Percentiles rank a stretch among this genome's conserved stretches.
These are phyloP conservation scores for Puccinia horiana DNA, from an alignment of 1,284 basidiomycete genomes.

Conservation along the genomic window DNA sequence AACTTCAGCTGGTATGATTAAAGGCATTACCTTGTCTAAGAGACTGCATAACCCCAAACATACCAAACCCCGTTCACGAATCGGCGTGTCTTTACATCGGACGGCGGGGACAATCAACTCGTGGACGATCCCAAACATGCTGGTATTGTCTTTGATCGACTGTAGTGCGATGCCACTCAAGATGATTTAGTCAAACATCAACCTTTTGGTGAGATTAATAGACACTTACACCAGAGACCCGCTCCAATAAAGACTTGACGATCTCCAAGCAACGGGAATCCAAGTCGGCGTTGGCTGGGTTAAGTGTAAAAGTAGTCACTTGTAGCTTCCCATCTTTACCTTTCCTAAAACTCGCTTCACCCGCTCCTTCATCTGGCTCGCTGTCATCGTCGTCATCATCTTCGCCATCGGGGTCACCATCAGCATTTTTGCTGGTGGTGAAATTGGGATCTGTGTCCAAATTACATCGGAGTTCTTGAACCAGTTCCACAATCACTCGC, in stretches of 20 bases:
- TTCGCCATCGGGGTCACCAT: constrained; percentile 53
- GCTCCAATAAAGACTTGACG: constrained; percentile 85
- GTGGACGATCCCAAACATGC: constrained; percentile 81
- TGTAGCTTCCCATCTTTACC: constrained; percentile 29
- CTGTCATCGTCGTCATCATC: constrained; percentile 37
- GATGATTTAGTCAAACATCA: background rate
- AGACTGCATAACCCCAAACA: constrained; percentile 86
- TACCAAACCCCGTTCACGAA: constrained; percentile 83
- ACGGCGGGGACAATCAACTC: constrained; percentile 90
- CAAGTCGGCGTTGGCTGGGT: constrained; percentile 66
- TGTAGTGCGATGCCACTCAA: constrained; percentile 56
- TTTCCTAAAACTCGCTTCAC: constrained; percentile 45
- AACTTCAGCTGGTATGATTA: background rate
- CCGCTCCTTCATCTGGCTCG: constrained; percentile 46
- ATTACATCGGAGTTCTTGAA: constrained; percentile 76
- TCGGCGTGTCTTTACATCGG: constrained; percentile 75
- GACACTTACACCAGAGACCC: constrained; percentile 77
- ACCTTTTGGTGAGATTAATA: background rate
- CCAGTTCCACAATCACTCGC: constrained; percentile 87
- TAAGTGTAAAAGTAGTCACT: constrained; percentile 51
- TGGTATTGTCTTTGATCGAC: constrained; percentile 91
- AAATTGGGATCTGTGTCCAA: constrained; percentile 36
- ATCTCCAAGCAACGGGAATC: constrained; percentile 83
- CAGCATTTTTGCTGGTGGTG: constrained; percentile 59
- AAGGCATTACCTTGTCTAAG: constrained; percentile 68